A percentile compares a stretch with the other conserved stretches of the same genome.
Evolutionary conservation across 805 yeast species (phyloP).

Genomic region (Clavispora asparagi): DNA sequence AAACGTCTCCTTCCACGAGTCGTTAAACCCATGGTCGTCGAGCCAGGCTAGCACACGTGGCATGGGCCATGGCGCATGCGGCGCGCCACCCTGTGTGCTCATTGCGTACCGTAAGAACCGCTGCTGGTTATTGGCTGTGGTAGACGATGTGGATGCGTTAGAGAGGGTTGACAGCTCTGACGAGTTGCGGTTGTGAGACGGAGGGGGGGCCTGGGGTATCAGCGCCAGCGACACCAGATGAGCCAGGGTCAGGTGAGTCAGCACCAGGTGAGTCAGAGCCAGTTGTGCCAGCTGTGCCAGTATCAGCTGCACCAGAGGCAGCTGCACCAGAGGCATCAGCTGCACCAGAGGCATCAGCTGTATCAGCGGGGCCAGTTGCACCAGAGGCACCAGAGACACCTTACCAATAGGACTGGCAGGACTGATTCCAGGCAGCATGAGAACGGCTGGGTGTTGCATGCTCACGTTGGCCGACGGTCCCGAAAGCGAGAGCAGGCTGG

Average conservation of each 20-base stretch:
- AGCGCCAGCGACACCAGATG: neutral
- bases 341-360: constrained; percentile 6
- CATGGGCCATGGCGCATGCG: constrained; percentile 60
- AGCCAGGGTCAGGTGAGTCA: no score
- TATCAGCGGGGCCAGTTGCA: neutral
- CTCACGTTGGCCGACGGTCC: neutral
- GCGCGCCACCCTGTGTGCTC: constrained; percentile 25
- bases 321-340: neutral
- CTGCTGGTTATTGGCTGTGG: constrained; percentile 31
- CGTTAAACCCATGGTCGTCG: constrained; percentile 60
- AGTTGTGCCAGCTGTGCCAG: neutral
- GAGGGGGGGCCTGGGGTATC: neutral
- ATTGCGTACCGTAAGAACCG: constrained; percentile 40
- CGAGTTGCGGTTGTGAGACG: constrained; percentile 25
- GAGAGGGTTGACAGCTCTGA: constrained; percentile 34
- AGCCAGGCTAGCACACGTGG: constrained; percentile 69
- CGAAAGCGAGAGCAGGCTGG: constrained; percentile 16
- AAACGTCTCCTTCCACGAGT: constrained; percentile 69
- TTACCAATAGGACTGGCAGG: neutral
- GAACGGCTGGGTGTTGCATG: neutral
- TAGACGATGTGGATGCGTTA: constrained; percentile 25
- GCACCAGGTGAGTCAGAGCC: constrained; percentile 9
- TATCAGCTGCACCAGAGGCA: neutral
- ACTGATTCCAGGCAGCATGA: neutral
- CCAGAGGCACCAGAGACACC: neutral